Percentiles rank a stretch among this genome's conserved stretches.
Evolutionary conservation across 1,139 yeast genomes (phyloP).

Genomic region (Eremothecium gossypii): DNA sequence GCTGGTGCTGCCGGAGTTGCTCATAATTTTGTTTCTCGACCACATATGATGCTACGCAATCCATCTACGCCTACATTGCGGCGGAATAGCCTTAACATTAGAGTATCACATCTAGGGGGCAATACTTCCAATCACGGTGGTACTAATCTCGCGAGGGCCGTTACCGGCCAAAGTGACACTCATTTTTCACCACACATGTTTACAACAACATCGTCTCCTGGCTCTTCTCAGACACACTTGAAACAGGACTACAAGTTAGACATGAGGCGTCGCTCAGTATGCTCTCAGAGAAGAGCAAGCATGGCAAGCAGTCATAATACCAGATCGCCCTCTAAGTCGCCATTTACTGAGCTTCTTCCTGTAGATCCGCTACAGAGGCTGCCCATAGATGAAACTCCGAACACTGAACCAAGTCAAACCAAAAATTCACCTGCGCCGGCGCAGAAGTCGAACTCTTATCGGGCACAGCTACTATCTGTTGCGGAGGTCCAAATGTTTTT

Average conservation of each 20-base stretch:
- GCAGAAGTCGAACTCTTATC: too few species aligned
- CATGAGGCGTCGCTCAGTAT: constrained; percentile 4
- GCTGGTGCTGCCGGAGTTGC: constrained; percentile 1
- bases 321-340: constrained; percentile 3
- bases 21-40: constrained; percentile 2
- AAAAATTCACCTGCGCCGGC: too few species aligned
- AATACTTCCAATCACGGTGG: constrained; percentile 1
- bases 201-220: neutral
- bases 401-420: too few species aligned
- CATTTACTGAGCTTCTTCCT: constrained; percentile 2
- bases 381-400: neutral
- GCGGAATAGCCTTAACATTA: neutral
- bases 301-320: constrained; percentile 1
- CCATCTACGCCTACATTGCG: constrained; percentile 2
- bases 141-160: neutral
- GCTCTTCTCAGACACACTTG: constrained; percentile 6
- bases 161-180: constrained; percentile 3
- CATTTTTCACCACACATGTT: constrained; percentile 3
- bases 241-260: constrained; percentile 10
- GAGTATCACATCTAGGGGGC: neutral
- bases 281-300: constrained; percentile 4
- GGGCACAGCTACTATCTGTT: constrained; percentile 25
- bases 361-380: constrained; percentile 10
- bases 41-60: constrained; percentile 2
- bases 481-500: constrained; percentile 33